Percentiles rank a stretch among this genome's conserved stretches.
These are phyloP conservation scores for Fraxinus greggii DNA, from an alignment of 305 asterid species.

Conservation along the genomic window DNA sequence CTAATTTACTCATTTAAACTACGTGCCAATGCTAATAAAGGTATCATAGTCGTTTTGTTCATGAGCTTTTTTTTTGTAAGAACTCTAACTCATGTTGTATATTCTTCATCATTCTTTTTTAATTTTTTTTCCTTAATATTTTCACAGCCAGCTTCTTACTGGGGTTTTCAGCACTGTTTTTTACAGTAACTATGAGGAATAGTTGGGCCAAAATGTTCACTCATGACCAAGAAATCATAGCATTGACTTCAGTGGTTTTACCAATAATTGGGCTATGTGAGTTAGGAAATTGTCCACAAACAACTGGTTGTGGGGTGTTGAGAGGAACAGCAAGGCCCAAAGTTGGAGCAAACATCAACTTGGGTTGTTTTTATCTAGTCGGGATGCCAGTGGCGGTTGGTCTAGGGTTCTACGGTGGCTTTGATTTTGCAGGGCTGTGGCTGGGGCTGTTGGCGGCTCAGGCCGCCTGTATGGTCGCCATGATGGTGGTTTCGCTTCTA, in stretches of 20 bases:
- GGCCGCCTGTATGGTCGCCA: conserved; percentile 50
- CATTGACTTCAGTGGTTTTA: conserved; percentile 43
- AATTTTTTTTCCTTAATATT: not conserved
- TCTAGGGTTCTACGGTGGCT: conserved; percentile 39
- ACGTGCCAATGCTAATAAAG: not conserved
- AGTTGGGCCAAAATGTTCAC: conserved; percentile 66
- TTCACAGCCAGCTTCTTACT: conserved; percentile 37
- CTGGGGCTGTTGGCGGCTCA: conserved; percentile 66
- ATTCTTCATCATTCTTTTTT: not conserved
- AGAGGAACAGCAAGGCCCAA: conserved; percentile 77
- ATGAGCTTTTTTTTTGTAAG: not conserved
- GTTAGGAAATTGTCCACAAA: conserved; percentile 71
- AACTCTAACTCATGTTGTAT: not conserved
- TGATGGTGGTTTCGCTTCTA: conserved; percentile 46
- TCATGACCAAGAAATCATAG: conserved; percentile 43
- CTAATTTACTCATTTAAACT: not conserved
- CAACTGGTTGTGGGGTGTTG: conserved; percentile 70
- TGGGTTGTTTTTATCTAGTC: conserved; percentile 60
- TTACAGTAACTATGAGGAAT: conserved; percentile 44
- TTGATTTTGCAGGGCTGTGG: conserved; percentile 66
- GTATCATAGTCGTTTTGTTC: not conserved
- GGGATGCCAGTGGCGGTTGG: conserved; percentile 71
- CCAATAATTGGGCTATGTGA: conserved; percentile 71
- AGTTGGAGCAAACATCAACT: conserved; percentile 63
- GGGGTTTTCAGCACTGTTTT: conserved; percentile 44